phyloP scores from a whole-genome alignment of 2,329 filamentous ascomycete genomes.

The Aspergillus pseudotamarii region DNA sequence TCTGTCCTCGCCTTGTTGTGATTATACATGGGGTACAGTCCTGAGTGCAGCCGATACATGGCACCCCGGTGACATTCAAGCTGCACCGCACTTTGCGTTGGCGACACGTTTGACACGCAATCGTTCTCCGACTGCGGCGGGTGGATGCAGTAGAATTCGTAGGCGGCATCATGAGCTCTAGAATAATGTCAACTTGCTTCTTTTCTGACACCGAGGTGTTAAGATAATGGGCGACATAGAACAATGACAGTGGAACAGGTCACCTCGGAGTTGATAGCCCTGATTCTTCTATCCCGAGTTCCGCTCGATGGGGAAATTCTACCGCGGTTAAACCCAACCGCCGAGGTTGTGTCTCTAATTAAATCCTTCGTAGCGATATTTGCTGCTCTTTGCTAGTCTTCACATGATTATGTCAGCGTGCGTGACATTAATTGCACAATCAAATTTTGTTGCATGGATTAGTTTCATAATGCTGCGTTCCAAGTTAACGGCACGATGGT shows the following conservation, averaged over 20 bases:
- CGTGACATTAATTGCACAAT: too few species aligned
- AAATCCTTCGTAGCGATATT: neutral
- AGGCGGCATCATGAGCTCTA: neutral
- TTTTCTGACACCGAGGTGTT: neutral
- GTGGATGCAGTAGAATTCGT: neutral
- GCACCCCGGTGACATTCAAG: conserved; percentile 26
- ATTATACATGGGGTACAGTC: conserved; percentile 27
- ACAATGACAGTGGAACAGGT: neutral
- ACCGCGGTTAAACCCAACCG: neutral
- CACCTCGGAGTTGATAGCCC: neutral
- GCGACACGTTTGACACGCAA: conserved; percentile 19
- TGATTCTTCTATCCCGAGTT: neutral
- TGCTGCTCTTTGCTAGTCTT: neutral
- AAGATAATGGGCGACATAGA: neutral
- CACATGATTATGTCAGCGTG: neutral
- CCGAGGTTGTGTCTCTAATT: neutral
- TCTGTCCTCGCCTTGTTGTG: neutral
- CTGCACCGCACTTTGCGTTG: conserved; percentile 31
- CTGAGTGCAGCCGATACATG: conserved; percentile 33
- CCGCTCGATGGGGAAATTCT: neutral
- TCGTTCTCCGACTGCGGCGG: neutral
- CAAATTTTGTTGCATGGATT: too few species aligned
- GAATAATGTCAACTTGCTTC: neutral
- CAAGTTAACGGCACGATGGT: too few species aligned
- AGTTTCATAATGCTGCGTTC: too few species aligned